These are phyloP conservation scores for Rubia tinctorum DNA, from an alignment of 305 asterid species.

Conservation along the genomic window DNA sequence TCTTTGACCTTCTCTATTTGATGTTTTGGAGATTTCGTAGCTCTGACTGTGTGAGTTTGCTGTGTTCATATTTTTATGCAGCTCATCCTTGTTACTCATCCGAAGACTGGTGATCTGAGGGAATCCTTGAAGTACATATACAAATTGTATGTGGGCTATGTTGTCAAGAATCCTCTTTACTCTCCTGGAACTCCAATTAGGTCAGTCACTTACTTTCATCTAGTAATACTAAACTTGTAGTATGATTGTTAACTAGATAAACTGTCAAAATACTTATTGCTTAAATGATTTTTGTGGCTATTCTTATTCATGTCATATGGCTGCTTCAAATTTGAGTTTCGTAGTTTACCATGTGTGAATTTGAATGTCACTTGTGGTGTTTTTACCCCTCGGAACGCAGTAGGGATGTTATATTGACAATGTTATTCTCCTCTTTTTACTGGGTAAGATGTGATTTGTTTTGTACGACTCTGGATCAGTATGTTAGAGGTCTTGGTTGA, in stretches of 20 bases:
- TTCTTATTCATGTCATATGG: background rate
- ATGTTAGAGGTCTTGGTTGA: slow-evolving; percentile 86
- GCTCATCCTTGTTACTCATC: slow-evolving; percentile 88
- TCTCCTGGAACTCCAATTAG: slow-evolving; percentile 71
- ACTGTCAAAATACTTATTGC: background rate
- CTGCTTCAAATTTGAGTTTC: background rate
- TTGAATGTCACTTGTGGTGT: background rate
- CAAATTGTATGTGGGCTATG: slow-evolving; percentile 60
- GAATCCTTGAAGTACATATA: slow-evolving; percentile 87
- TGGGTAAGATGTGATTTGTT: slow-evolving; percentile 68
- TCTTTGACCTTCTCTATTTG: background rate
- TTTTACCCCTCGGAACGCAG: background rate
- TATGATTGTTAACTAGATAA: background rate
- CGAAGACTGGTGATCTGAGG: slow-evolving; percentile 85
- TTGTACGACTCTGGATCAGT: slow-evolving; percentile 76
- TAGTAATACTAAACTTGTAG: background rate
- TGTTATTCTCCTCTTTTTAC: slow-evolving; percentile 12
- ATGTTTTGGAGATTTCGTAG: no score
- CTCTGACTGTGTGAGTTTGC: background rate
- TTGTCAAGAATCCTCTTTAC: slow-evolving; percentile 54
- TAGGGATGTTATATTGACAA: slow-evolving; percentile 7
- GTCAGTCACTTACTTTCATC: slow-evolving; percentile 29
- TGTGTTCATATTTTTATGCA: slow-evolving; percentile 30
- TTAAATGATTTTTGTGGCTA: background rate
- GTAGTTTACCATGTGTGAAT: background rate